Evolutionary conservation across 495 filamentous ascomycete species (phyloP), one percentile per base, ranked within the genome.

Genomic region (Apodospora peruviana): DNA sequence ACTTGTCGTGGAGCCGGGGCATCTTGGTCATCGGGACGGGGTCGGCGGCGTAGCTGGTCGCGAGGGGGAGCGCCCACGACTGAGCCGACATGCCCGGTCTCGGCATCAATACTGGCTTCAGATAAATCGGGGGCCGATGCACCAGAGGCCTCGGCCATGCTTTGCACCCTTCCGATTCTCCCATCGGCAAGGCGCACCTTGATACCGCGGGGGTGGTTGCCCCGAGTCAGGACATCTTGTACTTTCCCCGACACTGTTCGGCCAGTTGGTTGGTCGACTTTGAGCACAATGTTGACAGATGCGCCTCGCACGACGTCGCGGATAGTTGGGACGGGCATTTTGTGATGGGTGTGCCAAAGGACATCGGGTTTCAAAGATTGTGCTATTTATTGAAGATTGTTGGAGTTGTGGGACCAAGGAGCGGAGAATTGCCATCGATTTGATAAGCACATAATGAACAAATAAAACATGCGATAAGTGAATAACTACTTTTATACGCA

Each of bases 151-250:
- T n/a, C n/a, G 16, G 56, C 67, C 56, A 83, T 72, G 51, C 64
- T 70, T 60, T 88, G 85, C 24, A 88, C 84, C 25, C 86, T 65
- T 2, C 86, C 86, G 14, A 88, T 74, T 40, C 81, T 70, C 4
- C 86, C 86, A 62, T 86, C 81, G 14, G 66, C 58, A 2, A 88
- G 66, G 2, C 83, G 76, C 14, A 90, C 86, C 67, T 90, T 90
- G 66, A 90, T 84, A 41, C 86, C 86, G 24, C 82, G 71, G n/a
- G 82, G 80, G 52, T 90, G 86, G 45, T 87, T 75, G 11, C 83
- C 84, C 8, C 70, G 59, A n/a, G 85, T 88, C 18, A 88, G 67
- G 5, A 88, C 62, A 17, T 84, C 76, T 24, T 66, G 65, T 3
- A 88, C 77, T 0, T 66, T 63, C 9, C 86, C 86, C 39, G 69